A percentile compares a stretch with the other conserved stretches of the same genome.
Conservation (phyloP, 2,329 filamentous ascomycete genomes). For the Pseudogymnoascus sp. region DNA sequence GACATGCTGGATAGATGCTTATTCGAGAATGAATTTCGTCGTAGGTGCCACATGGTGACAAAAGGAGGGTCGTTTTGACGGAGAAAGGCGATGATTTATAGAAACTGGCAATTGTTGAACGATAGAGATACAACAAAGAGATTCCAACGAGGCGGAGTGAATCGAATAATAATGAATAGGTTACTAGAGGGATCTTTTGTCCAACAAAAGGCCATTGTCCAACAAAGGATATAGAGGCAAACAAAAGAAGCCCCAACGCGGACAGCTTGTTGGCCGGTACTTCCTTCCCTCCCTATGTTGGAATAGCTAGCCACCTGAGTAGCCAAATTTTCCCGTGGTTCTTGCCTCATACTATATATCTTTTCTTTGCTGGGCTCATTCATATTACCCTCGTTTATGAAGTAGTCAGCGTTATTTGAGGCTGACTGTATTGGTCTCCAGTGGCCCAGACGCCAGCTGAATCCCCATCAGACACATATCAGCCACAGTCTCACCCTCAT, state of each 20-base stretch:
- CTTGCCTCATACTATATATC: background rate
- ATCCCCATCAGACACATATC: background rate
- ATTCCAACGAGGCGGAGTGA: background rate
- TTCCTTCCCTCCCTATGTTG: background rate
- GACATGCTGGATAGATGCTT: background rate
- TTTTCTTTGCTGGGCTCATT: background rate
- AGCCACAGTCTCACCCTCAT: background rate
- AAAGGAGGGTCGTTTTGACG: background rate
- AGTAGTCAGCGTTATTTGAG: background rate
- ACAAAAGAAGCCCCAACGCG: background rate
- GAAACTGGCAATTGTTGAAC: no score
- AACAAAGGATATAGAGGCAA: background rate
- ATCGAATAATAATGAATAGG: background rate
- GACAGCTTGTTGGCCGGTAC: background rate
- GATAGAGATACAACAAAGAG: background rate
- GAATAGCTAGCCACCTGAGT: background rate
- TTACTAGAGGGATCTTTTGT: background rate
- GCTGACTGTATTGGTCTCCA: background rate
- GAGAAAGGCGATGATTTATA: background rate
- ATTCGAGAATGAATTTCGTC: background rate
- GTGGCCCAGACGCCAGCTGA: background rate
- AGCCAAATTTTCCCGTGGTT: background rate
- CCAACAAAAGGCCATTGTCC: background rate
- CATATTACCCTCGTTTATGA: background rate
- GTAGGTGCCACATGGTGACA: background rate